phyloP scores from a whole-genome alignment of 257 asterid genomes.

The Ocimum tenuiflorum region DNA sequence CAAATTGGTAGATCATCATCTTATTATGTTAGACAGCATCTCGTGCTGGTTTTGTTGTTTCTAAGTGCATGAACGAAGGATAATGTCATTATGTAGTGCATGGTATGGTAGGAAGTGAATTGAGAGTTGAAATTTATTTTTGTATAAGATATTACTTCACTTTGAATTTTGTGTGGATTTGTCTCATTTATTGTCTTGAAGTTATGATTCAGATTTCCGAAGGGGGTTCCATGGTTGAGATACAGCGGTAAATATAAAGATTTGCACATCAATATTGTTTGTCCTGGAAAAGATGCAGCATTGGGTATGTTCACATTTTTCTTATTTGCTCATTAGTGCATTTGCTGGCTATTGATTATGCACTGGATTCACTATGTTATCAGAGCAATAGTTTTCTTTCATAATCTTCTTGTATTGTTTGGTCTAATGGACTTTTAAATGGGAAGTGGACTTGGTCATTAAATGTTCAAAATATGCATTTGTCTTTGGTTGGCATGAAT shows the following conservation, averaged over 20 bases:
- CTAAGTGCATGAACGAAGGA: no score
- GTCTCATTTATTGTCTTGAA: not conserved
- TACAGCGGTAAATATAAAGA: constrained; percentile 65
- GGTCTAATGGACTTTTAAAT: not conserved
- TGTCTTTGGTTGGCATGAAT: not conserved
- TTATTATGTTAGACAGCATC: no score
- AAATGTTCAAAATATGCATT: not conserved
- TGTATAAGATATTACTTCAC: not conserved
- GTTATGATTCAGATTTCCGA: constrained; percentile 64
- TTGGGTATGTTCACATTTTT: constrained; percentile 45
- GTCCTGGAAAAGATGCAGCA: constrained; percentile 76
- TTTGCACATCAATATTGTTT: constrained; percentile 59
- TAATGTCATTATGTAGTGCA: no score
- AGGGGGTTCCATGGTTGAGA: constrained; percentile 92
- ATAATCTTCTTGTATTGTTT: not conserved
- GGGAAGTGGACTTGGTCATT: not conserved
- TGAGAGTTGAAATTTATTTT: not conserved
- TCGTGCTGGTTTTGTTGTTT: no score
- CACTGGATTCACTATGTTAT: not conserved
- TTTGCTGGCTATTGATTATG: constrained; percentile 5
- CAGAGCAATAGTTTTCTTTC: not conserved
- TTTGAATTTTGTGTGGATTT: not conserved
- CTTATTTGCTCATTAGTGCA: not conserved
- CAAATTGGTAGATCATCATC: no score
- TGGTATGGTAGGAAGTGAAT: not conserved